These are phyloP conservation scores for Penicillium thymicola DNA, from an alignment of 2,329 filamentous ascomycete species.

Conservation along the genomic window DNA sequence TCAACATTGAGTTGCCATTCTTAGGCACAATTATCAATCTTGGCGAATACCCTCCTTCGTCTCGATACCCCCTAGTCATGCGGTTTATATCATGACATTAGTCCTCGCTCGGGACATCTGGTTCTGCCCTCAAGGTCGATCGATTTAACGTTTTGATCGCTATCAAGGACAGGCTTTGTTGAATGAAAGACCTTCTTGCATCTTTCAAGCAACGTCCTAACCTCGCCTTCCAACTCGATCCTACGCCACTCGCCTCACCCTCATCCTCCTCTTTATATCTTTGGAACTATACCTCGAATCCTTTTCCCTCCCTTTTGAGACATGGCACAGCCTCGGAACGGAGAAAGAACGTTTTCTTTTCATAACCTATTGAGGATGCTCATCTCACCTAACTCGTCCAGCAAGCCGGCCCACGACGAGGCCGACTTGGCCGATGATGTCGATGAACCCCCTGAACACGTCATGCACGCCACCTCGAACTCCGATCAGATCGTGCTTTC, in stretches of 20 bases:
- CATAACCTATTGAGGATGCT: constrained; percentile 47
- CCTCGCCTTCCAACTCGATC: constrained; percentile 13
- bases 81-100: constrained; percentile 44
- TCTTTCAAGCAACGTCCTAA: constrained; percentile 6
- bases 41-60: constrained; percentile 16
- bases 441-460: constrained; percentile 79
- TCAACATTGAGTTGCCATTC: constrained; percentile 16
- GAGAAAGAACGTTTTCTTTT: constrained; percentile 36
- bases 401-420: constrained; percentile 42
- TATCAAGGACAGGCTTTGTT: constrained; percentile 26
- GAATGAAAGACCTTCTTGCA: constrained; percentile 16
- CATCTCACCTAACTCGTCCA: constrained; percentile 41
- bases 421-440: constrained; percentile 70
- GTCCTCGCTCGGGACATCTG: constrained; percentile 37
- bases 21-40: constrained; percentile 17
- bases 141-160: constrained; percentile 26
- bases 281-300: constrained; percentile 8
- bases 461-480: constrained; percentile 30
- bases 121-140: constrained; percentile 29
- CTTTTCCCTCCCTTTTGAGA: constrained; percentile 9
- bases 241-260: constrained; percentile 13
- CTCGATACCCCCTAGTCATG: constrained; percentile 28
- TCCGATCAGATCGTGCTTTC: constrained; percentile 40
- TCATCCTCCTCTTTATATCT: not conserved
- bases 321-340: constrained; percentile 34